A percentile compares a stretch with the other conserved stretches of the same genome.
Conservation (phyloP, 2,329 filamentous ascomycete genomes). For the Talaromyces pinophilus region DNA sequence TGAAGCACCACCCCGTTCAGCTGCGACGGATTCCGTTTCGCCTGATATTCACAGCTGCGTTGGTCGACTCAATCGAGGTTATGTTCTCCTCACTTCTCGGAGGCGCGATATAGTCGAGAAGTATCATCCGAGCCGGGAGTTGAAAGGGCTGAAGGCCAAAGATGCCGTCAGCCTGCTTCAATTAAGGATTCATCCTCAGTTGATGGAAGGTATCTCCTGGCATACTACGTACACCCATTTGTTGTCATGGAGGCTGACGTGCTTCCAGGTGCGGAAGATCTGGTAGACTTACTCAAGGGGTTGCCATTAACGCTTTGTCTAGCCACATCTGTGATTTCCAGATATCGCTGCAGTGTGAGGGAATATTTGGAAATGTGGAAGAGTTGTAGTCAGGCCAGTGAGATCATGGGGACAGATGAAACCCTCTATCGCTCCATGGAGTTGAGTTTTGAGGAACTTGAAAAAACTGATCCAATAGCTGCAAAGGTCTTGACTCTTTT, state of each 20-base stretch:
- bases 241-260: background rate
- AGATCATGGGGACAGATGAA: background rate
- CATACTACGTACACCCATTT: background rate
- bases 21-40: background rate
- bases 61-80: background rate
- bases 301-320: background rate
- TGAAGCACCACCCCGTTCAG: background rate
- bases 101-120: constrained; percentile 1
- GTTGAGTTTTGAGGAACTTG: background rate
- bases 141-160: background rate
- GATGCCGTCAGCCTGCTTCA: background rate
- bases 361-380: background rate
- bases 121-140: background rate
- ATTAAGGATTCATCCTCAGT: background rate
- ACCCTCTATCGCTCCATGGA: background rate
- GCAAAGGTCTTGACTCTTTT: background rate
- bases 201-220: background rate
- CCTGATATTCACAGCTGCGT: background rate
- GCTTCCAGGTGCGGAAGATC: background rate
- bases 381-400: background rate
- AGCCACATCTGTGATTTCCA: background rate
- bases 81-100: constrained; percentile 9
- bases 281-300: background rate
- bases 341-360: background rate
- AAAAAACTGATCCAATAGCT: background rate